Evolutionary conservation across 768 basidiomycete species (phyloP), one percentile per base, ranked within the genome.

Genomic region (Mrakia hoshinonis): DNA sequence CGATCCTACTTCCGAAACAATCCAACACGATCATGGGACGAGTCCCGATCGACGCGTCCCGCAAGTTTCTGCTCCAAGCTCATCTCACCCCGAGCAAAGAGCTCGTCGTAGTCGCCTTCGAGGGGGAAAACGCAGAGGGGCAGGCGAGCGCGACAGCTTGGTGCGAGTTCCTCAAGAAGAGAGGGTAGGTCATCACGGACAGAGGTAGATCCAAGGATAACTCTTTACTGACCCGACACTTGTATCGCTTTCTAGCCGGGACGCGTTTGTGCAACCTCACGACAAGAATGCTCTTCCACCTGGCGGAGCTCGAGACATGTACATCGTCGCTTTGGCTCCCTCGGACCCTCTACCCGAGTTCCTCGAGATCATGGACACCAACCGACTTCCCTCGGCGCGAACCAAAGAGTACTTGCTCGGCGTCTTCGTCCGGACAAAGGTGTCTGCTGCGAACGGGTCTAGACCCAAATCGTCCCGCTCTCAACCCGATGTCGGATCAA

Each of bases 161-260:
- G 39, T 38, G 12, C 24, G 15, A 39, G 34, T 73, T 68, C 36
- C 49, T 73, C 34, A 13, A 49, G 5, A 22, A 48, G 60, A 60
- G 72, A 67, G 61, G 66, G 72, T 73, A 24, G 61, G 72, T 62
- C n/a, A n/a, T n/a, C n/a, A n/a, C n/a, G n/a, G n/a, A n/a, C n/a
- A n/a, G n/a, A n/a, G n/a, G n/a, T n/a, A n/a, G n/a, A n/a, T n/a
- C n/a, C n/a, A n/a, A n/a, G n/a, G n/a, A n/a, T n/a, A n/a, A n/a
- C n/a, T 39, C 49, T 3, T 18, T 39, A 1, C 10, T 62, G 22
- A 12, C 4, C 49, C 24, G 24, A 24, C n/a, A 2, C 20, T 26
- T 52, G 34, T 24, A 38, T 22, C 26, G 9, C 36, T 29, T n/a
- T 52, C 2, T 51, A 73, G 72, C 4, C 72, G 72, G n/a, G 72